Percentiles rank a stretch among this genome's conserved stretches.
These are phyloP conservation scores for Lithohypha guttulata DNA, from an alignment of 2,329 filamentous ascomycete genomes.

Conservation along the genomic window DNA sequence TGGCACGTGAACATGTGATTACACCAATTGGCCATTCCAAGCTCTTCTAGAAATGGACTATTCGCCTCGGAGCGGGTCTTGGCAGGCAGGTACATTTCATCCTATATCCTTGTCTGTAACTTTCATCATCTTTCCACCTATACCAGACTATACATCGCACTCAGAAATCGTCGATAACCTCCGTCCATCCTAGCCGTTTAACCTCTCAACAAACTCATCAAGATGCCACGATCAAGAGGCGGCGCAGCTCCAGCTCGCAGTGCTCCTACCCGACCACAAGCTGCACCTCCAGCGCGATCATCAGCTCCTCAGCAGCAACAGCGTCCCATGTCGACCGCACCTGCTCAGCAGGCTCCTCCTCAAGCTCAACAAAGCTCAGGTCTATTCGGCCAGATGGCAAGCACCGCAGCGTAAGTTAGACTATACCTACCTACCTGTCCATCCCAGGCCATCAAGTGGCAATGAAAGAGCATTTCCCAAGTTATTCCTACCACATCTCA, in stretches of 20 bases:
- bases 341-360: conserved; percentile 40
- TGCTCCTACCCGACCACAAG: conserved; percentile 55
- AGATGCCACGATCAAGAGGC: conserved; percentile 67
- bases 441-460: conserved; percentile 1
- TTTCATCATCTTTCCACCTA: conserved; percentile 1
- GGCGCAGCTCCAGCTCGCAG: conserved; percentile 39
- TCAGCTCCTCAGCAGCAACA: conserved; percentile 30
- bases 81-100: conserved; percentile 4
- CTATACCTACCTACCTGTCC: background rate
- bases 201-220: conserved; percentile 17
- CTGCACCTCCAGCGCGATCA: conserved; percentile 30
- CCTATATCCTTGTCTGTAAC: background rate
- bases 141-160: background rate
- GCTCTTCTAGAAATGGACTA: background rate
- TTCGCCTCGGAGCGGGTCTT: background rate
- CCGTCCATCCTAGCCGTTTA: conserved; percentile 17
- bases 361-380: conserved; percentile 56
- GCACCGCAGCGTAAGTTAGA: conserved; percentile 90
- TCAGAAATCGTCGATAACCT: background rate
- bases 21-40: background rate
- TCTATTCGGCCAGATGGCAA: conserved; percentile 93
- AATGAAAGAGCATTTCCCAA: conserved; percentile 1
- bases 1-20: too few relatives aligned
- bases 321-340: conserved; percentile 41
- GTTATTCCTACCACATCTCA: background rate